Base-by-base conservation (phyloP, 805 yeast genomes). In the Wickerhamiella shivajii region DNA sequence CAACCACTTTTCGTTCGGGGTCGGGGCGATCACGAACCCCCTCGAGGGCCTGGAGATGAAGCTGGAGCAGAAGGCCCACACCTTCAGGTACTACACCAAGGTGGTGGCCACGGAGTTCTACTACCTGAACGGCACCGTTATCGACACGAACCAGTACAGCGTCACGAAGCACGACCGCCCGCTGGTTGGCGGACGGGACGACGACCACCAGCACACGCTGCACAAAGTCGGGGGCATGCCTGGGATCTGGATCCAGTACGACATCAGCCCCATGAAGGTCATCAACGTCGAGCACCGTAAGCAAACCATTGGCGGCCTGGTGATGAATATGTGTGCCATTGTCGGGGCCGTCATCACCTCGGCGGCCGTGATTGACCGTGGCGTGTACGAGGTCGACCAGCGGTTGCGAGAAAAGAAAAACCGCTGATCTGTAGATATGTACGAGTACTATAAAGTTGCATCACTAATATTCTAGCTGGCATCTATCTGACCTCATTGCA, bases 281-380 rank as follows among this genome's bases (percentile, higher is more conserved):
- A 79, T 85, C 49, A 83, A 87, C 57, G 66, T 71, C 38, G 92
- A 90, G 55, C 74, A 59, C 30, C 63, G 63, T 38, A 52, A 27
- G 12, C 43, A 54, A 12, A 33, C 40, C n/a, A 18, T 49, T 11
- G 44, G 41, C 15, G 35, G 33, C 32, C 42, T 46, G 22, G 30
- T 39, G n/a, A 36, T 69, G 68, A 47, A 66, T 32, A 32, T 79
- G 18, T 71, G 90, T 44, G 77, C 94, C 36, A 81, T 92, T 6
- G 67, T 87, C 25, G 97, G 96, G 7, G 96, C 97, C 30, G 84
- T 90, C 8, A 62, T 90, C 39, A 85, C 95, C 18, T 84, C 87
- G 18, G 97, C 93, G 7, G 77, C 95, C 0, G 71, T 85, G 23
- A 55, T 85, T 29, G 98, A 90, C 54, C 69, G 83, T 39, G 74